These are phyloP conservation scores for Chamaecrista fasciculata DNA, from an alignment of 306 rosid species.

Conservation along the genomic window DNA sequence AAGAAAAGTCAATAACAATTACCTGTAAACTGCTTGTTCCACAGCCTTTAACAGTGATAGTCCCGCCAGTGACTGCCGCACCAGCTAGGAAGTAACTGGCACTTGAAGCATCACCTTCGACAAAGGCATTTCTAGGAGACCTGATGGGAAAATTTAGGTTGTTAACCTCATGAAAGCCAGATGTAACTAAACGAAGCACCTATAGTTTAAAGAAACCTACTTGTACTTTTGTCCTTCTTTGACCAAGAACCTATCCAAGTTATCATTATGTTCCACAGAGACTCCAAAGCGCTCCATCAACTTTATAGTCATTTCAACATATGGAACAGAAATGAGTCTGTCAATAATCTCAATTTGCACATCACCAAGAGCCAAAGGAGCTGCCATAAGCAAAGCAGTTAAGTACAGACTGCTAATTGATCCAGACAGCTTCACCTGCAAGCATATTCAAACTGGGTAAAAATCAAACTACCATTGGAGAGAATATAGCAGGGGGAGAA, in stretches of 20 bases:
- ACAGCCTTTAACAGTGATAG: constrained; percentile 87
- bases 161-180: constrained; percentile 14
- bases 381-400: constrained; percentile 95
- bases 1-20: constrained; percentile 20
- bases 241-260: constrained; percentile 78
- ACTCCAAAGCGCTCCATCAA: constrained; percentile 98
- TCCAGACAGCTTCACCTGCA: constrained; percentile 93
- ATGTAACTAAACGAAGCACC: constrained; percentile 9
- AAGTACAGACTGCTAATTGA: constrained; percentile 89
- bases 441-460: constrained; percentile 14
- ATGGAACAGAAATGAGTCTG: constrained; percentile 85
- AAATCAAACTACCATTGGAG: constrained; percentile 13
- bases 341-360: constrained; percentile 87
- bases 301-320: constrained; percentile 93
- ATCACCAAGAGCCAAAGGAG: constrained; percentile 90
- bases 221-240: constrained; percentile 92
- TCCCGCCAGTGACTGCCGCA: constrained; percentile 97
- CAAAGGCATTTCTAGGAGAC: constrained; percentile 89
- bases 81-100: constrained; percentile 98
- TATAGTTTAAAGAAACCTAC: constrained; percentile 50
- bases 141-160: constrained; percentile 36
- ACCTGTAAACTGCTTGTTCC: constrained; percentile 99
- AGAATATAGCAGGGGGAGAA: constrained; percentile 12
- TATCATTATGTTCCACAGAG: constrained; percentile 60
- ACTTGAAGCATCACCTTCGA: constrained; percentile 98